Base-by-base conservation (phyloP, 495 filamentous ascomycete genomes). In the Tuber aestivum region DNA sequence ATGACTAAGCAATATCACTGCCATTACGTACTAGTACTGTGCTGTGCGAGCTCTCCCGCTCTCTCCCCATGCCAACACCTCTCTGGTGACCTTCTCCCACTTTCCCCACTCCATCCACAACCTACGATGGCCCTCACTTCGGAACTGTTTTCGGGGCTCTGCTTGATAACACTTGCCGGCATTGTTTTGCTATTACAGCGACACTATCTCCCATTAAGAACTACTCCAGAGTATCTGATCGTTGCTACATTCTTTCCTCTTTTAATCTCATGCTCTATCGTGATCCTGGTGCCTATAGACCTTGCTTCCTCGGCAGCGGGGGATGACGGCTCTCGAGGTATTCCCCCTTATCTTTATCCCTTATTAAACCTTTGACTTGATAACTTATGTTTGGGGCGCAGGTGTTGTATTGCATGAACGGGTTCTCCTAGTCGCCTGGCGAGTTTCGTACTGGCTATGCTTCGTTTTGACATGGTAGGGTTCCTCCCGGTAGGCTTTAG, bases 231-330 rank as follows among this genome's bases (percentile, higher is more conserved):
- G 75, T 97, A 94, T 84, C 87, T 97, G n/a, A 87, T 93, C 72
- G 88, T 97, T 1, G 94, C 95, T 50, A 90, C 97, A 73, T 98
- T 99, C 84, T 91, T 99, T 79, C 93, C 94, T 42, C 87, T 99
- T 83, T 93, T 93, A 71, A 90, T 99, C 35, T 96, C 95, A 20
- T 92, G 93, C 72, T 95, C 92, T 83, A 94, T 97, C 79, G 91
- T 97, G n/a, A 87, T 99, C 32, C 87, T 99, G 35, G 94, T 99
- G 0, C 95, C 95, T 7, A 97, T 99, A 79, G 95, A 99, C 85
- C 89, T 99, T 77, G 93, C 95, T 5, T 97, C 94, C 3, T 94
- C 89, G 82, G 89, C 91, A 27, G 88, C 90, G 73, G 87, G 87
- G 56, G 90, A 94, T 77, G 90, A 92, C 75, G 89, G 87, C 7